Evolutionary conservation across 108 stramenopile genomes (phyloP), one percentile per base, ranked within the genome.

Genomic region (Nitzschia inconspicua): DNA sequence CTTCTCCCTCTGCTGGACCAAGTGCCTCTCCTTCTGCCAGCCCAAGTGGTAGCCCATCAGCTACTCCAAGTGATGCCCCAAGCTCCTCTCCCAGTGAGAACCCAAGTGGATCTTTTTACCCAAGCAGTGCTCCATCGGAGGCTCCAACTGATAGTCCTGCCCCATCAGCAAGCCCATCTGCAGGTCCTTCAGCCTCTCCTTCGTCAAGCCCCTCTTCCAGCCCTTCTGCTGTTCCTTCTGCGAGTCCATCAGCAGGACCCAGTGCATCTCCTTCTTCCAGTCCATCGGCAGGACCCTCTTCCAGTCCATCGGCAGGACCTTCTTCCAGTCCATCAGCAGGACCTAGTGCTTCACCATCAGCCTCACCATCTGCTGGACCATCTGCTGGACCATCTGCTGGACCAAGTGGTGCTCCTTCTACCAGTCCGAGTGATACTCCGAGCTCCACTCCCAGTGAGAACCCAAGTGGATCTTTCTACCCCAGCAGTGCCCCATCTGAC

Each of bases 121-220:
- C 59, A n/a, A 67, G 53, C 23, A 32, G 24, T 42, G 67, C 43
- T 13, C 66, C 66, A 28, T 35, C 67, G 41, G n/a, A 0, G 2
- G 30, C 34, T 19, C 57, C 49, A 3, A 57, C 55, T 16, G 18
- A 24, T 9, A 41, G 39, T 23, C 5, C 39, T 19, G 8, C 19
- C 47, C 29, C 30, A 25, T 42, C 56, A 20, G 30, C 44, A 39
- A 11, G 14, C 40, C 30, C 7, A 49, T 50, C 16, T 23, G 52
- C 16, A 2, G 24, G 5, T 27, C 36, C 24, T 29, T 31, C 39
- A 32, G 43, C 16, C 23, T 8, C 14, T 37, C 36, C 37, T 8
- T 6, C 16, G 13, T 20, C 11, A n/a, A 41, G 41, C 36, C 42
- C 25, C 0, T 20, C 37, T 25, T 19, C 5, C 13, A 28, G 32